Base-by-base conservation (phyloP, 2,329 filamentous ascomycete species). In the Aspergillus pseudoviridinutans region DNA sequence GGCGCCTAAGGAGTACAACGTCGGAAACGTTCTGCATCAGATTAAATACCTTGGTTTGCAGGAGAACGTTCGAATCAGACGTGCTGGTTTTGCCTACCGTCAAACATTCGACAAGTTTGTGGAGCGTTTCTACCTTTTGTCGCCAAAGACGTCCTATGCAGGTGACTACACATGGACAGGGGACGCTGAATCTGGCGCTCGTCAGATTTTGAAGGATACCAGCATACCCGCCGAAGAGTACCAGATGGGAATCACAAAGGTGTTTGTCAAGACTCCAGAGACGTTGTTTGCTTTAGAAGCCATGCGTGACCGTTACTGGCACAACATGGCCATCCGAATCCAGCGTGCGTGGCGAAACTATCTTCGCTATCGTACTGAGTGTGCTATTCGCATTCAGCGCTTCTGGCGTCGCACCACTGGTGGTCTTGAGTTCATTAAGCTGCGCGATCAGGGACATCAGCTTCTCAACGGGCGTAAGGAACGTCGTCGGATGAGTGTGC, bases 41-140 rank as follows among this genome's bases (percentile, higher is more conserved):
- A 91, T 97, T 82, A 97, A 99, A 73, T 99, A 99, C 69, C 88
- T 99, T 14, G 94, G 94, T 85, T 81, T 99, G n/a, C 93, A 97
- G 74, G 94, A 99, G 77, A 99, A 99, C 82, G 94, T 99, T 44
- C 89, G 94, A 49, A 99, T 99, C 74, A 89, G 94, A 65, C 87
- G 94, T 72, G 94, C 94, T 60, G 94, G 94, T 58, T 99, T 99
- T 68, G 94, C 94, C 2, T 97, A 96, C 69, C 90, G 94, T 73
- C 93, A 97, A 71, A 92, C 91, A 0, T 99, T 96, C 68, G 94
- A 97, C 70, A 97, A 97, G 72, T 99, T 99, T 71, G 92, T 97
- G 29, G 94, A 97, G 71, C 88, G 94, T 44, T 99, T 97, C 79
- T 97, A 96, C 77, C 82, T 97, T 10, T 80, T 99, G 42, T 97